Conservation (phyloP, 2,329 filamentous ascomycete genomes). For the Trichoderma harzianum region DNA sequence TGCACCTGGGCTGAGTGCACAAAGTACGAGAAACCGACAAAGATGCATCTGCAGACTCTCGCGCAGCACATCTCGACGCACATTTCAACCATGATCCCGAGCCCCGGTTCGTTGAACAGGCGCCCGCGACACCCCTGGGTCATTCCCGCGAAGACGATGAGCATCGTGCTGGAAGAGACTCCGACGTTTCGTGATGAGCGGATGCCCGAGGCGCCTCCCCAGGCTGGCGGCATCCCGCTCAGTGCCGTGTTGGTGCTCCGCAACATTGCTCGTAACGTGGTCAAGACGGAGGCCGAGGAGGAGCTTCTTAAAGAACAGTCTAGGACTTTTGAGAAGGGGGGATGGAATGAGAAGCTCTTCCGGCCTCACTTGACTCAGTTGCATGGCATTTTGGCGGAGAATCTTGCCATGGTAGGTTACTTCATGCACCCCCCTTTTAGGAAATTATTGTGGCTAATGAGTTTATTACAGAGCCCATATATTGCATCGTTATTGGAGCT, state of each 20-base stretch:
- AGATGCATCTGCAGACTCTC: slow-evolving; percentile 49
- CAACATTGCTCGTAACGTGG: slow-evolving; percentile 68
- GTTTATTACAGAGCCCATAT: slow-evolving; percentile 35
- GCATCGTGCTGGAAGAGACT: slow-evolving; percentile 55
- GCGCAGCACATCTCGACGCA: slow-evolving; percentile 68
- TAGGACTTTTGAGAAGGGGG: slow-evolving; percentile 43
- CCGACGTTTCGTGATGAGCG: slow-evolving; percentile 54
- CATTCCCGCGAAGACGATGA: slow-evolving; percentile 54
- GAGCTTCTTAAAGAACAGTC: slow-evolving; percentile 48
- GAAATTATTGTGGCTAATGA: neutral
- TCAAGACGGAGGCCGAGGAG: slow-evolving; percentile 59
- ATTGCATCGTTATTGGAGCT: slow-evolving; percentile 41
- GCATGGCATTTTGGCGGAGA: slow-evolving; percentile 68
- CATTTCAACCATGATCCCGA: slow-evolving; percentile 44
- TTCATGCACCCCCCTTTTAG: neutral
- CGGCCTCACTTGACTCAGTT: slow-evolving; percentile 61
- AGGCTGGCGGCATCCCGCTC: slow-evolving; percentile 75
- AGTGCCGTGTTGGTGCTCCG: slow-evolving; percentile 73
- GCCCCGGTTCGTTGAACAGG: slow-evolving; percentile 22
- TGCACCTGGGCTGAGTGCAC: slow-evolving; percentile 68
- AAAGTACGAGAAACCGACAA: slow-evolving; percentile 48
- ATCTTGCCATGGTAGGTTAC: slow-evolving; percentile 54
- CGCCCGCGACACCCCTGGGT: slow-evolving; percentile 41
- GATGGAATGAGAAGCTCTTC: slow-evolving; percentile 68
- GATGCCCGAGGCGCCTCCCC: slow-evolving; percentile 53